phyloP scores from a whole-genome alignment of 768 basidiomycete genomes.

The Tulasnella sp. region DNA sequence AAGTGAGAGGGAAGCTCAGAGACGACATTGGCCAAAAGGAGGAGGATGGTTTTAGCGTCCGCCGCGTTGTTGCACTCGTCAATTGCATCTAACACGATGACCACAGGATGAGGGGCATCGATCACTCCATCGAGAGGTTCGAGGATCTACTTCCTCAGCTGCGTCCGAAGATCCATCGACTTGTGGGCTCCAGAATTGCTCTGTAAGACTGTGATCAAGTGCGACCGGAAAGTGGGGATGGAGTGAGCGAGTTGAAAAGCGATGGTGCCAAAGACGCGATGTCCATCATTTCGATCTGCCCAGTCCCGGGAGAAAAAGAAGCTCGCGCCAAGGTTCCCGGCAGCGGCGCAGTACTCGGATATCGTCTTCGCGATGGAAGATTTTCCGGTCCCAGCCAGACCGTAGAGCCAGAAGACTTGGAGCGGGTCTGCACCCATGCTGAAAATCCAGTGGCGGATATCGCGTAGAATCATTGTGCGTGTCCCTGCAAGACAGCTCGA shows the following conservation, averaged over 20 bases:
- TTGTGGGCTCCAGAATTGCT: too few relatives aligned
- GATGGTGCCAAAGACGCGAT: too few relatives aligned
- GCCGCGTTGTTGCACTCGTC: conserved; percentile 26
- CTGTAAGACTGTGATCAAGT: too few relatives aligned
- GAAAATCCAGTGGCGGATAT: not conserved
- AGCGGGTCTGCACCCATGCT: not conserved
- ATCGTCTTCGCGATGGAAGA: too few relatives aligned
- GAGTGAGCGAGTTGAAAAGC: too few relatives aligned
- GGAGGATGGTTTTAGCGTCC: conserved; percentile 18
- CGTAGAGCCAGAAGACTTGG: too few relatives aligned
- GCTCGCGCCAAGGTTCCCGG: too few relatives aligned
- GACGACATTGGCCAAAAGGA: conserved; percentile 19
- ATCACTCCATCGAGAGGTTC: conserved; percentile 6
- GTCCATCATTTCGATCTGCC: too few relatives aligned
- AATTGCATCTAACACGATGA: conserved; percentile 31
- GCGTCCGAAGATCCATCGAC: too few relatives aligned
- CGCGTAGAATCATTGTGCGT: not conserved
- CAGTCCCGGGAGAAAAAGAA: not conserved
- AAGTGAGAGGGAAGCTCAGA: conserved; percentile 21
- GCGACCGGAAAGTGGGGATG: too few relatives aligned
- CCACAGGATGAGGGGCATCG: conserved; percentile 12
- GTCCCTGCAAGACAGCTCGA: not conserved
- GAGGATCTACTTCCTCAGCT: conserved; percentile 18
- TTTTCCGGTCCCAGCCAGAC: too few relatives aligned
- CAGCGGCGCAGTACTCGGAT: too few relatives aligned